Percentiles rank a stretch among this genome's conserved stretches.
phyloP scores from a whole-genome alignment of 352 stramenopile species.

The Hyaloperonospora brassicae region DNA sequence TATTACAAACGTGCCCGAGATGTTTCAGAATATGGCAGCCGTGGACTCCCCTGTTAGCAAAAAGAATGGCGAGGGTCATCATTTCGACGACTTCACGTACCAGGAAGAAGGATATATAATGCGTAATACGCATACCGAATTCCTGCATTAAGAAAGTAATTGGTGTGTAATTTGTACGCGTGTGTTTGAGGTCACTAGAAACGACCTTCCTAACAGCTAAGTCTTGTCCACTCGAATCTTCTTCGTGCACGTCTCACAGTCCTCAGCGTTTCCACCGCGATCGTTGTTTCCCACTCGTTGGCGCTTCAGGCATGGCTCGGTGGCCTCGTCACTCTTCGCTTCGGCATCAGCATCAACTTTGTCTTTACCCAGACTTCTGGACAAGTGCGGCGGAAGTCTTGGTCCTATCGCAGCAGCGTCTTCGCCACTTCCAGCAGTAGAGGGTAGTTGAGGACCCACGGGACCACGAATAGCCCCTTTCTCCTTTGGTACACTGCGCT shows the following conservation, averaged over 20 bases:
- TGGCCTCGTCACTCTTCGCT: conserved; percentile 7
- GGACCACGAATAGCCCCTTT: conserved; percentile 24
- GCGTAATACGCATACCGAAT: conserved; percentile 19
- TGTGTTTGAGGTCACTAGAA: background rate
- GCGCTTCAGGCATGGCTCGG: conserved; percentile 28
- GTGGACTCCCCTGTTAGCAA: conserved; percentile 85
- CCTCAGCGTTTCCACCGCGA: background rate
- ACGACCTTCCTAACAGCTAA: background rate
- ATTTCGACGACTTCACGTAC: conserved; percentile 88
- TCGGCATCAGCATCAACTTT: background rate
- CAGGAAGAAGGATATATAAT: conserved; percentile 70
- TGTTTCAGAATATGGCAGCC: conserved; percentile 86
- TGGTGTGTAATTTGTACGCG: conserved; percentile 22
- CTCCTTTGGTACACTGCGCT: conserved; percentile 19
- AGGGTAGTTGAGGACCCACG: conserved; percentile 21
- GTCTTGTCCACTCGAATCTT: conserved; percentile 12
- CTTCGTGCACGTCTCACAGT: conserved; percentile 10
- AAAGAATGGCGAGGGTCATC: conserved; percentile 73
- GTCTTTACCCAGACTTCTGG: conserved; percentile 4
- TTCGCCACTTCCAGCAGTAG: conserved; percentile 4
- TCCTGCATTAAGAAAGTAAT: conserved; percentile 12
- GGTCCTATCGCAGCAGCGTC: conserved; percentile 41
- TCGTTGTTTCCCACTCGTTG: conserved; percentile 3
- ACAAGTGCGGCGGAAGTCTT: conserved; percentile 43
- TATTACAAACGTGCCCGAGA: conserved; percentile 84